Base-by-base conservation (phyloP, 176 grass and related monocot genomes). In the Musa schizocarpa region DNA sequence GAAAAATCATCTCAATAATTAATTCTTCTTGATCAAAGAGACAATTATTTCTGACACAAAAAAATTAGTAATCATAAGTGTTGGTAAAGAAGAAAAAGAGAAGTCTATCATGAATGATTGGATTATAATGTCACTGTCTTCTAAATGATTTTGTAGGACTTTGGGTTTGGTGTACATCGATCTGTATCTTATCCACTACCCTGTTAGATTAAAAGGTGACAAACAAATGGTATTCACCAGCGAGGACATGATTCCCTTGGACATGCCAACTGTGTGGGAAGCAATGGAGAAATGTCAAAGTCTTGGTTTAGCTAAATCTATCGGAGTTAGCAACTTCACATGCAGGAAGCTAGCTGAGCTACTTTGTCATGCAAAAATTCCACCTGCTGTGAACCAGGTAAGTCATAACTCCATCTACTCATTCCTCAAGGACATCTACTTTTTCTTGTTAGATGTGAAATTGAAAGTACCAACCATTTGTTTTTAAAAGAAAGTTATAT, bases 221-320 rank as follows among this genome's bases (percentile, higher is more conserved):
- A 71, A 71, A 48, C 20, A 9, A 8, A 71, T 71, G 49, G 49
- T 12, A 11, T 88, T 92, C 73, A 74, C 80, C 3, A 49, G 52
- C 9, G 83, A 86, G 1, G 86, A 85, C 63, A 79, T 92, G 51
- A 54, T 73, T 43, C 34, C 34, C 3, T 1, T 26, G 68, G 83
- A 92, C 83, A 81, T 83, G 77, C 22, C 9, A 4, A 64, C 6
- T 21, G 85, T 90, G 53, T 90, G 88, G 88, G 76, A 77, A 67
- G 88, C 82, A 79, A 90, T 88, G 89, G 89, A 92, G 69, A 77
- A 88, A 79, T 92, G 83, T 77, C 86, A 83, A 71, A 27, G 68
- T 5, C 82, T 88, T 55, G 83, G 89, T 76, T 80, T 88, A 1
- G 81, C 77, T 53, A 88, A 86, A 77, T 54, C 80, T 75, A 87